Conservation (phyloP, 2,329 filamentous ascomycete genomes). For the Tricladium varicosporioides region DNA sequence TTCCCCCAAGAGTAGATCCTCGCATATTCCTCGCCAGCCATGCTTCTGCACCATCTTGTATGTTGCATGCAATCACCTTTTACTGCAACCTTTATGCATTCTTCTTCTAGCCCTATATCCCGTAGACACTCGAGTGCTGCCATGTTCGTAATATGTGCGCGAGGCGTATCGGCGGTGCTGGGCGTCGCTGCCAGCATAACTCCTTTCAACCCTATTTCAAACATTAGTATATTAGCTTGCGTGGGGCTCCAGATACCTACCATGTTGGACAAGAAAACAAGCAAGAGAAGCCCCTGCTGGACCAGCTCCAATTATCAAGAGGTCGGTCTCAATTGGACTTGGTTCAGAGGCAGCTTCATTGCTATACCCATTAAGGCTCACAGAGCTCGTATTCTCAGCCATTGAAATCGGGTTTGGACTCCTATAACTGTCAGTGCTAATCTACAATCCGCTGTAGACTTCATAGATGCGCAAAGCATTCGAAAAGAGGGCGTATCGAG, state of each 20-base stretch:
- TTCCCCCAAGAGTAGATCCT: conserved; percentile 51
- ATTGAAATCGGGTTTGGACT: not conserved
- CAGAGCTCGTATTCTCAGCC: not conserved
- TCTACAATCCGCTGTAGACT: no score
- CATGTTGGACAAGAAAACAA: conserved; percentile 50
- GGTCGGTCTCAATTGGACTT: conserved; percentile 38
- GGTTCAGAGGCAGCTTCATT: not conserved
- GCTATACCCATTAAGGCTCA: not conserved
- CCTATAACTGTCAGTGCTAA: no score
- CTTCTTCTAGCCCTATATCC: conserved; percentile 48
- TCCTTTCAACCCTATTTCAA: conserved; percentile 44
- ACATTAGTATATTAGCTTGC: not conserved
- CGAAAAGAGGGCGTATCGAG: no score
- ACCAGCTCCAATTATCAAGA: conserved; percentile 50
- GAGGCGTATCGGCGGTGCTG: conserved; percentile 53
- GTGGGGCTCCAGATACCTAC: conserved; percentile 29
- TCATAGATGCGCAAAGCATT: no score
- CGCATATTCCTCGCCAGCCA: conserved; percentile 52
- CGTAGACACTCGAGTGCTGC: conserved; percentile 55
- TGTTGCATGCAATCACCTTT: conserved; percentile 45
- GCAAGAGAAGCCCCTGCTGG: conserved; percentile 54
- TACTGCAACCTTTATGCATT: conserved; percentile 38
- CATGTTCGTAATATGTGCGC: conserved; percentile 60
- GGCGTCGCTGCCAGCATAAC: conserved; percentile 50
- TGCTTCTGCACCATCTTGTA: conserved; percentile 51